Evolutionary conservation across 257 asterid species (phyloP).

Genomic region (Solanum chiquidenum): DNA sequence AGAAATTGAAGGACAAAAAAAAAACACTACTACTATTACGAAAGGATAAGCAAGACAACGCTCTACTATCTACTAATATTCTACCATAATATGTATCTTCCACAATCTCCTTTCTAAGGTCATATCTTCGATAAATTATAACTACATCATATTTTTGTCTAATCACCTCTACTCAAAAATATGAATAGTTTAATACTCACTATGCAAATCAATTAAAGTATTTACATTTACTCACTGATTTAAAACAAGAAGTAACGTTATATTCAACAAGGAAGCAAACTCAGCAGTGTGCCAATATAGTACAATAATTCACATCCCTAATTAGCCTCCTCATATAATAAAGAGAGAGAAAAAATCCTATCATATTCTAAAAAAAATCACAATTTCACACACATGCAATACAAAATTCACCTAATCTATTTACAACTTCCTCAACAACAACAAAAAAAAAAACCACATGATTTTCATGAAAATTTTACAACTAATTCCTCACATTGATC

Average conservation of each 20-base stretch:
- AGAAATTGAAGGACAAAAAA: neutral
- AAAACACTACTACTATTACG: neutral
- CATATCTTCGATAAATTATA: neutral
- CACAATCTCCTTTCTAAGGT: neutral
- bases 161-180: neutral
- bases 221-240: neutral
- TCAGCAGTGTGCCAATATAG: neutral
- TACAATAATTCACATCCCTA: neutral
- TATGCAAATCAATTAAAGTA: neutral
- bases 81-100: neutral
- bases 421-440: neutral
- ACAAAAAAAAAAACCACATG: neutral
- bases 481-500: slow-evolving; percentile 36
- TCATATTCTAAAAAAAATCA: neutral
- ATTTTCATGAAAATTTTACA: neutral
- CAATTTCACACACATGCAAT: neutral
- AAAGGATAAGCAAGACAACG: neutral
- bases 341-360: neutral
- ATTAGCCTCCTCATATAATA: neutral
- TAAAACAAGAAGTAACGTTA: neutral
- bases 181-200: neutral
- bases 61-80: neutral
- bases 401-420: neutral
- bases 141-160: fast-evolving
- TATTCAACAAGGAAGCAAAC: neutral